These are phyloP conservation scores for Mycosphaerella arachidis DNA, from an alignment of 2,329 filamentous ascomycete genomes.

Conservation along the genomic window DNA sequence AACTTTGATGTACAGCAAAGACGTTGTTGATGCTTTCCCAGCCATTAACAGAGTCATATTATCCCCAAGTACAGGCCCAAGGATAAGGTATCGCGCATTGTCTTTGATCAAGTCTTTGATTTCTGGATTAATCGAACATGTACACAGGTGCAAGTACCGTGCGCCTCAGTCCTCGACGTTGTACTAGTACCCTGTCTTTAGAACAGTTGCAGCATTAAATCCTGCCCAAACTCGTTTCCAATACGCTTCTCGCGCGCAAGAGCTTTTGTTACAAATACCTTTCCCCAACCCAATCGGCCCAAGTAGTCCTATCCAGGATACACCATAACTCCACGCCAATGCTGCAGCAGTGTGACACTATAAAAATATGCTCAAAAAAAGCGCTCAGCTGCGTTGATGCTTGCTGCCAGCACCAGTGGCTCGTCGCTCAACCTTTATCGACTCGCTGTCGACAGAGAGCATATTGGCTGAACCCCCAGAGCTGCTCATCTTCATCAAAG, in stretches of 20 bases:
- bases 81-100: too few species aligned
- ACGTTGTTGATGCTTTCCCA: too few species aligned
- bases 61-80: too few species aligned
- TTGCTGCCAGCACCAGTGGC: conserved; percentile 10
- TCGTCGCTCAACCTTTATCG: conserved; percentile 29
- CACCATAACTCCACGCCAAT: background rate
- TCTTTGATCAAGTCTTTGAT: too few species aligned
- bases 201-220: background rate
- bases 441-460: conserved; percentile 28
- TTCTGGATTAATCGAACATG: background rate
- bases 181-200: background rate
- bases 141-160: background rate
- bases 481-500: conserved; percentile 28
- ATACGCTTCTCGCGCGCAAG: background rate
- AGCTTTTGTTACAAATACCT: background rate
- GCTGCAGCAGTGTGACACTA: background rate
- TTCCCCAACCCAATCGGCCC: background rate
- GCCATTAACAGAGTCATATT: too few species aligned
- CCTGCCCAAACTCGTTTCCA: background rate
- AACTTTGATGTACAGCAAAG: too few species aligned
- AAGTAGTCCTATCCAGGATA: background rate
- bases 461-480: conserved; percentile 21
- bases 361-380: background rate
- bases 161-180: background rate
- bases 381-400: conserved; percentile 10